Evolutionary conservation across 2,329 filamentous ascomycete species (phyloP).

Genomic region (Chalara sp.): DNA sequence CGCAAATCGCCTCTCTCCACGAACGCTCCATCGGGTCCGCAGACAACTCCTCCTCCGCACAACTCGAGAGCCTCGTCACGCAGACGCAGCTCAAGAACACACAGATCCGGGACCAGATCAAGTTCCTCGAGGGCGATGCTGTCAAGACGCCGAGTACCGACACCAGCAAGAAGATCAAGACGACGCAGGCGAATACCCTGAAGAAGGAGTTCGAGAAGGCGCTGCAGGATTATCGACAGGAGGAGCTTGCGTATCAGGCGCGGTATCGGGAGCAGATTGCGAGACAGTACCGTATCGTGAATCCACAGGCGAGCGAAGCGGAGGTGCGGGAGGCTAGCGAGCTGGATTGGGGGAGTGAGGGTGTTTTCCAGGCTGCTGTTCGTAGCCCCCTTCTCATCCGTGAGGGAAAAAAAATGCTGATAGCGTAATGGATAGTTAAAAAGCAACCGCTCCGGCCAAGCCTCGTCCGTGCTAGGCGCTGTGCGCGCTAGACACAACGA

Average conservation of each 20-base stretch:
- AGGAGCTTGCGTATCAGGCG: conserved; percentile 65
- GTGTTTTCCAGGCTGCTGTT: conserved; percentile 76
- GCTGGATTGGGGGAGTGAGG: conserved; percentile 69
- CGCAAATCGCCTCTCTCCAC: conserved; percentile 62
- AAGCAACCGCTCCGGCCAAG: conserved; percentile 67
- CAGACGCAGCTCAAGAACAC: conserved; percentile 68
- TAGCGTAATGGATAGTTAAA: conserved; percentile 48
- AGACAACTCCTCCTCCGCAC: conserved; percentile 44
- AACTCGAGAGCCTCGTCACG: conserved; percentile 57
- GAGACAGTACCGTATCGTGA: conserved; percentile 75
- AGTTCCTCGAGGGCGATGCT: conserved; percentile 65
- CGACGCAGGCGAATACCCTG: conserved; percentile 65
- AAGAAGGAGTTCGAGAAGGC: conserved; percentile 68
- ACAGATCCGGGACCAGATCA: conserved; percentile 74
- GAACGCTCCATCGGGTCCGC: conserved; percentile 64
- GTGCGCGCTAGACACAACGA: conserved; percentile 80
- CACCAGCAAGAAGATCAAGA: conserved; percentile 57
- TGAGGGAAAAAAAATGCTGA: too few species aligned
- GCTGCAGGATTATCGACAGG: conserved; percentile 61
- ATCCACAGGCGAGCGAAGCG: conserved; percentile 68
- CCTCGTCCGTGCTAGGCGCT: conserved; percentile 65
- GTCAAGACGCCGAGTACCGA: conserved; percentile 47
- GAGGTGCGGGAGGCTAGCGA: conserved; percentile 65
- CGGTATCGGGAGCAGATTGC: conserved; percentile 72
- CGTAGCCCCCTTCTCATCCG: too few species aligned